Evolutionary conservation across 129 eudicot genomes (phyloP).

Genomic region (Chrysanthemum seticuspe): DNA sequence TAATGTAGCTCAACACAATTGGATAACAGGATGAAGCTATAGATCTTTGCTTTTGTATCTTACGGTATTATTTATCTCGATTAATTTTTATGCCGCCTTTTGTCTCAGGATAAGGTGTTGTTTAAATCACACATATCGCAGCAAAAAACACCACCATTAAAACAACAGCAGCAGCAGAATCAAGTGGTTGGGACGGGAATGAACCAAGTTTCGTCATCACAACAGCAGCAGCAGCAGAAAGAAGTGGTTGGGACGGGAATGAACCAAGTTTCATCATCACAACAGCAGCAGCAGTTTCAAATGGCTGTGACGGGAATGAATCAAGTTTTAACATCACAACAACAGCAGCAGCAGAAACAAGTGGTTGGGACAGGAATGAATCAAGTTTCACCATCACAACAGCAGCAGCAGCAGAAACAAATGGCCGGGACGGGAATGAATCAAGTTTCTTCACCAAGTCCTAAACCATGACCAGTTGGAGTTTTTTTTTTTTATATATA

Average conservation of each 20-base stretch:
- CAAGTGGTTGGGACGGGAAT: conserved; percentile 43
- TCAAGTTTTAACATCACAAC: neutral
- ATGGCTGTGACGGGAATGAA: neutral
- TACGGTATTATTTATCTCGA: neutral
- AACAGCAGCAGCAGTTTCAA: neutral
- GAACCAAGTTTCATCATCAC: neutral
- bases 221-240: too few relatives aligned
- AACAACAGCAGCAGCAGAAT: neutral
- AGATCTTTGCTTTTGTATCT: neutral
- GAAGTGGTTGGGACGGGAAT: neutral
- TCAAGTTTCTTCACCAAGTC: conserved; percentile 51
- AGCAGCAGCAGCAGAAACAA: conserved; percentile 9
- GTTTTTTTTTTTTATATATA: neutral
- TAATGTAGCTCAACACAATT: neutral
- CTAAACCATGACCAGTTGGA: conserved; percentile 31
- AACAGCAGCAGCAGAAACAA: too few relatives aligned
- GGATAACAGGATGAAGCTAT: neutral
- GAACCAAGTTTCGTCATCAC: conserved; percentile 50
- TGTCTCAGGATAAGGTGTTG: conserved; percentile 67
- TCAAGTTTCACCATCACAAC: neutral
- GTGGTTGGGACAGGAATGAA: neutral
- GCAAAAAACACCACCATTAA: conserved; percentile 17
- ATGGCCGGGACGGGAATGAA: conserved; percentile 46
- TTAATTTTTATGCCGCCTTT: neutral
- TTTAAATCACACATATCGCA: conserved; percentile 59